These are phyloP conservation scores for Chrysosporium keratinophilum DNA, from an alignment of 2,329 filamentous ascomycete genomes.

Conservation along the genomic window DNA sequence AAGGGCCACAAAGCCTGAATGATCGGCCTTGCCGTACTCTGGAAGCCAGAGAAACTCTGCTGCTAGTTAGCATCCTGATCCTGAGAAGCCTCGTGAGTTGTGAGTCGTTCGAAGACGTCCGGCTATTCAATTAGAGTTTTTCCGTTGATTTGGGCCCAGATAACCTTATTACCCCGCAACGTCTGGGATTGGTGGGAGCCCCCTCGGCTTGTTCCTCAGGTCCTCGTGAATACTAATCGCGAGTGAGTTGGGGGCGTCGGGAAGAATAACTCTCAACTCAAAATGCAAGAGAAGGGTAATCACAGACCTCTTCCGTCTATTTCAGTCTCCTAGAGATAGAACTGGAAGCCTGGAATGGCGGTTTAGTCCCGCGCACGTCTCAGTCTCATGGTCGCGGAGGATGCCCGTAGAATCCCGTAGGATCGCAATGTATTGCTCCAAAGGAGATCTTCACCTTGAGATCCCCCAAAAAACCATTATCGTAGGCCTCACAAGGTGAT, in stretches of 20 bases:
- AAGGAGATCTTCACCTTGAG: no score
- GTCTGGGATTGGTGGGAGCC: not conserved
- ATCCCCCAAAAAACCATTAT: no score
- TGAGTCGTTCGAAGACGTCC: not conserved
- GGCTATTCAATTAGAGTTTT: not conserved
- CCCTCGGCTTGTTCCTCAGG: not conserved
- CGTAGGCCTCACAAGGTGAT: no score
- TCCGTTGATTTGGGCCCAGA: not conserved
- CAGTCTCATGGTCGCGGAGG: not conserved
- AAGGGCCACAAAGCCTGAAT: not conserved
- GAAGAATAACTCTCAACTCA: not conserved
- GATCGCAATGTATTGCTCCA: no score
- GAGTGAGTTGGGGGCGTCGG: not conserved
- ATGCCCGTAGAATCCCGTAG: not conserved
- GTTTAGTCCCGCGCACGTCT: no score
- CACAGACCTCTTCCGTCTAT: no score
- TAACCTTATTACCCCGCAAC: slow-evolving; percentile 11
- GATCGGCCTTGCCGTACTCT: not conserved
- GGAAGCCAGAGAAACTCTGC: not conserved
- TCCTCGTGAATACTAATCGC: not conserved
- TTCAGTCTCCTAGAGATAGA: no score
- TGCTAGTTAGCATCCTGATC: no score
- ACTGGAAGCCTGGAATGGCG: not conserved
- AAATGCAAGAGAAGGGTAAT: no score
- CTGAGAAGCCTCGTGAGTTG: not conserved